Evolutionary conservation across 306 rosid genomes (phyloP).

Genomic region (Sicyos baderoa): DNA sequence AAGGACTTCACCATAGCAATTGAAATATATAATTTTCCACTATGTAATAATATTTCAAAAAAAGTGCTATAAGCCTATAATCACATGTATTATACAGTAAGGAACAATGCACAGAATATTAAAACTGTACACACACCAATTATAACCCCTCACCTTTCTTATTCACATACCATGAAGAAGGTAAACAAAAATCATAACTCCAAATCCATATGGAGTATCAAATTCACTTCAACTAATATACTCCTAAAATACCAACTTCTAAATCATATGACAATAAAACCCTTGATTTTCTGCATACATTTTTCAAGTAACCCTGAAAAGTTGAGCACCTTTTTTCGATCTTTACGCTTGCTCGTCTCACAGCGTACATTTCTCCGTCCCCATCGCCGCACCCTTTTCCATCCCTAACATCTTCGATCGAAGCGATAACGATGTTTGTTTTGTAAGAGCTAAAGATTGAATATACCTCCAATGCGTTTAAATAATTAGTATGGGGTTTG

Average conservation of each 20-base stretch:
- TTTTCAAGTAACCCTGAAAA: neutral
- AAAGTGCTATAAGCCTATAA: no score
- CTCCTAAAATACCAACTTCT: conserved; percentile 22
- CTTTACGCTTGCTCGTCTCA: neutral
- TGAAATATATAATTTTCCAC: no score
- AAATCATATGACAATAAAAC: neutral
- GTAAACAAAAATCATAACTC: conserved; percentile 37
- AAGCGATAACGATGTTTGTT: neutral
- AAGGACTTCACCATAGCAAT: no score
- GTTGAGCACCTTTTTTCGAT: neutral
- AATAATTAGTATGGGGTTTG: neutral
- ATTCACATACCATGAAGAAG: conserved; percentile 38
- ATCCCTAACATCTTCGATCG: neutral
- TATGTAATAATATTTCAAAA: no score
- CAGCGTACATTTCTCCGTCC: neutral
- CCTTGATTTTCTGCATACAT: neutral
- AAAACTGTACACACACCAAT: conserved; percentile 37
- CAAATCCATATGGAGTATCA: conserved; percentile 21
- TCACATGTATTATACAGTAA: conserved; percentile 25
- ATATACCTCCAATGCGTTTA: neutral
- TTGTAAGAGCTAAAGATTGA: neutral
- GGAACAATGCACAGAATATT: conserved; percentile 31
- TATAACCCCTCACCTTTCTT: conserved; percentile 35
- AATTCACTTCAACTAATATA: conserved; percentile 25
- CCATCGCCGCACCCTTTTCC: neutral